Base-by-base conservation (phyloP, 495 filamentous ascomycete species). In the Penicillium lividum region DNA sequence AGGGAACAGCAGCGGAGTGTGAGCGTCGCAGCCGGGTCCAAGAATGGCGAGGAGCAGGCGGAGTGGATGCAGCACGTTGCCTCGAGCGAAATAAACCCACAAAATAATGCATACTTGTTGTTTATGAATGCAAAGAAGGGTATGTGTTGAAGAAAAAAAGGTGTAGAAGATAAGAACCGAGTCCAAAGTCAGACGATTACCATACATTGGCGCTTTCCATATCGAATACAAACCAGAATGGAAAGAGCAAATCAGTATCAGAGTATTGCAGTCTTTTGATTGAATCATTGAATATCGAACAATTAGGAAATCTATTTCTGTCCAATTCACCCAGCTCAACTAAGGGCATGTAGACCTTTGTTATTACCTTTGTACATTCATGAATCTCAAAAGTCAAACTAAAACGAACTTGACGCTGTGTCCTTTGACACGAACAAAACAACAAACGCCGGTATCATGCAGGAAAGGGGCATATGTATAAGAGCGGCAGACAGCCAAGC, bases 391-490 rank as follows among this genome's bases (percentile, higher is more conserved):
- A 62, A 51, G 36, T 45, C 56, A 43, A 54, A 54, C 22, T 29
- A 40, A 38, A 38, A 40, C 2, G n/a, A 40, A 40, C 38, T 15
- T 40, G 38, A 15, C 38, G 38, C 38, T 40, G 38, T 40, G 38
- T 16, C 38, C 38, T 40, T 7, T n/a, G n/a, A 56, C 22, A 54
- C 30, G 18, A 28, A 59, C 56, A 62, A 25, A 42, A 55, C 44
- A 75, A 73, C 68, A 60, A 76, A 77, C 73, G 71, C 74, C 75
- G 58, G 55, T 68, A 60, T 61, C 43, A 77, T 78, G 74, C 75
- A 74, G 71, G 36, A 47, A 18, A 30, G 34, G 56, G 42, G 57
- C 58, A 66, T 64, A 68, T 72, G 66, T 71, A 68, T 65, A 64
- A 45, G 25, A 42, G 54, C 42, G 36, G 44, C 47, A 51, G 51